phyloP scores from a whole-genome alignment of 768 basidiomycete species.

The Pulveroboletus ravenelii region DNA sequence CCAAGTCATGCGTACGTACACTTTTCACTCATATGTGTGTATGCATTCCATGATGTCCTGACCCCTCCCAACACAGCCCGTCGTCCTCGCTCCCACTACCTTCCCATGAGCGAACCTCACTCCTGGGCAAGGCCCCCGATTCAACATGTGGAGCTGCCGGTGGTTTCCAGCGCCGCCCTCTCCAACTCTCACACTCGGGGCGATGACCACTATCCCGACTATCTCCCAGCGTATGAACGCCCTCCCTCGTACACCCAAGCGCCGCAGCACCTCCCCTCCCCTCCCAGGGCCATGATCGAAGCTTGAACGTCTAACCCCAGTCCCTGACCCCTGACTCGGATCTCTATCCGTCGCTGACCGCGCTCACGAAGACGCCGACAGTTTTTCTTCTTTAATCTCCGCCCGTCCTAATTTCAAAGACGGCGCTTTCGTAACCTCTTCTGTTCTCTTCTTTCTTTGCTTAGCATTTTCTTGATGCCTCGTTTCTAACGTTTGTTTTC shows the following conservation, averaged over 20 bases:
- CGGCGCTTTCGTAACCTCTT: too few relatives aligned
- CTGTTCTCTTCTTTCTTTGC: too few relatives aligned
- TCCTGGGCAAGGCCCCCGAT: neutral
- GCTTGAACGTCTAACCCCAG: neutral
- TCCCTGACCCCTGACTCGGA: neutral
- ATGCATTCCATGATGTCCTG: too few relatives aligned
- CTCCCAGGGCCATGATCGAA: constrained; percentile 1
- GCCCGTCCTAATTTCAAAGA: too few relatives aligned
- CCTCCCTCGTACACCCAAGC: constrained; percentile 10
- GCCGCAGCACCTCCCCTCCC: neutral
- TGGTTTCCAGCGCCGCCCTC: neutral
- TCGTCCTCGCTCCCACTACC: too few relatives aligned
- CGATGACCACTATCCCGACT: neutral
- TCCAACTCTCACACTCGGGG: neutral
- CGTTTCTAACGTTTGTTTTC: too few relatives aligned
- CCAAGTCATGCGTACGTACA: neutral
- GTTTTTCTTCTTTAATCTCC: too few relatives aligned
- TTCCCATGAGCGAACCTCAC: neutral
- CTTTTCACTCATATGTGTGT: too few relatives aligned
- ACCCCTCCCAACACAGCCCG: too few relatives aligned
- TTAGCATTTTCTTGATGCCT: too few relatives aligned
- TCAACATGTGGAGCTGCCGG: constrained; percentile 2
- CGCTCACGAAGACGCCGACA: too few relatives aligned
- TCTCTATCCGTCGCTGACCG: neutral
- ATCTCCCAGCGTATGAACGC: constrained; percentile 8